Evolutionary conservation across 2,329 filamentous ascomycete genomes (phyloP), one percentile per base, ranked within the genome.

Genomic region (Phyllosticta ampelicida): DNA sequence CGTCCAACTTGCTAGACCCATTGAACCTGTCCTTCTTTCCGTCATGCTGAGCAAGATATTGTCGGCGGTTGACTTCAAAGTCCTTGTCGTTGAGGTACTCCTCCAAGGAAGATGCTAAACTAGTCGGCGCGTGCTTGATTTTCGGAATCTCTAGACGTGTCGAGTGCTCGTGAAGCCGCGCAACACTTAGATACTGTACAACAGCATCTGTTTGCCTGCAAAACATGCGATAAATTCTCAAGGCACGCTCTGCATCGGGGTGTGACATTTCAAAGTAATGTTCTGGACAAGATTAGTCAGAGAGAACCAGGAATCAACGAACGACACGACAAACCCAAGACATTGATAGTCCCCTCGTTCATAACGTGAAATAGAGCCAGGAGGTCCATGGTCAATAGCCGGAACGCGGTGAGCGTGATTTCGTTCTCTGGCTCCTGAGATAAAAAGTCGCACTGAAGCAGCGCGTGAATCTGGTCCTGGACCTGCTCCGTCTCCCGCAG

Each of bases 261-360:
- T 89, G 89, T 54, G 94, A 96, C 87, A 99, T 92, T 75, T 99
- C 94, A 67, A 99, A 99, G 73, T 97, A 99, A 73, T 95, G 89
- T 65, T 94, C 90, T 95, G 62, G 20, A 23, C 28, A 3, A 51
- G 20, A 44, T 71, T 49, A 72, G 65, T 53, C 61, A 18, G 9
- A 20, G 26, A 10, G 36, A n/a, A n/a, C 36, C 10, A 30, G 13
- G 48, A n/a, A 11, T 52, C 9, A 16, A 30, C 13, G 30, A 36
- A 54, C 48, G 59, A 18, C 13, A 55, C 56, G 18, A 68, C 83
- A 63, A 77, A 95, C 92, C 90, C 59, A 99, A 77, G 60, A 99
- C 90, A 72, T 95, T 96, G 74, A 99, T 99, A 69, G 96, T 89
- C 53, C 89, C 94, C 74, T 96, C 90, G 69, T 99, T 99, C 75